Evolutionary conservation across 805 yeast species (phyloP).

Genomic region (Kodamaea restingae): DNA sequence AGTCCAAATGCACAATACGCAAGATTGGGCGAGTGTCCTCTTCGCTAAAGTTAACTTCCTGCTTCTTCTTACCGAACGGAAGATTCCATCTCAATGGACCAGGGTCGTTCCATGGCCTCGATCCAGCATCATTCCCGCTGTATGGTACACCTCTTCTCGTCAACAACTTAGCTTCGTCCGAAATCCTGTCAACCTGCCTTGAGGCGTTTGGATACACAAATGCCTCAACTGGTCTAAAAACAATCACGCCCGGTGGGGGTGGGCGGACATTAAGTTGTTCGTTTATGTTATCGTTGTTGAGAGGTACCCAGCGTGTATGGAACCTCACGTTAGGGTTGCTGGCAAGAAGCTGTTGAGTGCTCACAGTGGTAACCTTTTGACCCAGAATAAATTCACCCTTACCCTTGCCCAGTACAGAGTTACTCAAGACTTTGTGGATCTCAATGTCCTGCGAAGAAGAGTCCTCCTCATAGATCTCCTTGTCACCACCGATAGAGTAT

Average conservation of each 20-base stretch:
- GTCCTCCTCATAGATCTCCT: conserved; percentile 13
- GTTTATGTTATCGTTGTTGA: conserved; percentile 48
- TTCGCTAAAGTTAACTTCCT: conserved; percentile 13
- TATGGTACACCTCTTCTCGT: conserved; percentile 61
- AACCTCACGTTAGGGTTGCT: conserved; percentile 38
- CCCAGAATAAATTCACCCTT: conserved; percentile 14
- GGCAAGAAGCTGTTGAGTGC: conserved; percentile 22
- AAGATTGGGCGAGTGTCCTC: conserved; percentile 58
- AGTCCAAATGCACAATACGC: conserved; percentile 73
- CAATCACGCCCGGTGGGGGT: conserved; percentile 90
- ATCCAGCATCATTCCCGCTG: conserved; percentile 38
- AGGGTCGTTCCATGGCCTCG: conserved; percentile 89
- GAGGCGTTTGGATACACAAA: conserved; percentile 82
- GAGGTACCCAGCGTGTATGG: conserved; percentile 69
- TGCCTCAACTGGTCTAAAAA: conserved; percentile 77
- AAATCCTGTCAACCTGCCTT: conserved; percentile 61
- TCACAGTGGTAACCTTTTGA: conserved; percentile 4
- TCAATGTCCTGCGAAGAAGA: conserved; percentile 32
- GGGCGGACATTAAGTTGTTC: conserved; percentile 54
- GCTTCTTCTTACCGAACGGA: conserved; percentile 24
- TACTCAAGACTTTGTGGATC: conserved; percentile 41
- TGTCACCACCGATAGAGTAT: too few relatives aligned
- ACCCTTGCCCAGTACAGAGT: conserved; percentile 21
- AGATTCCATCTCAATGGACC: conserved; percentile 51
- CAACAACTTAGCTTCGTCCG: conserved; percentile 57